phyloP scores from a whole-genome alignment of 1,284 basidiomycete species.

The Ceratobasidium sp. region DNA sequence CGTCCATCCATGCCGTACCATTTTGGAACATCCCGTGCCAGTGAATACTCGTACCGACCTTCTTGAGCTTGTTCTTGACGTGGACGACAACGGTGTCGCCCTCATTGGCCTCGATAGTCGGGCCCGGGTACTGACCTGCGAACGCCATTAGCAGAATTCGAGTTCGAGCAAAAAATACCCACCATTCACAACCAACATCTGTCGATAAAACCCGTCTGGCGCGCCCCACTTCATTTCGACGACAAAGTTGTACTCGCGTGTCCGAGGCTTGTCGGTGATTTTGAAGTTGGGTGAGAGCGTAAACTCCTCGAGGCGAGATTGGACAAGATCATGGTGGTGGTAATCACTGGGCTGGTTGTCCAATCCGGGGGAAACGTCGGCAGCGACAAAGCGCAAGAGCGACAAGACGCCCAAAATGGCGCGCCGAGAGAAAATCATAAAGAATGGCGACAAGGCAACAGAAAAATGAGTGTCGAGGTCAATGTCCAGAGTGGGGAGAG shows the following conservation, averaged over 20 bases:
- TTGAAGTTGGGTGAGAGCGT: slow-evolving; percentile 29
- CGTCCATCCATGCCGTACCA: slow-evolving; percentile 63
- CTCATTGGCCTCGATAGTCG: slow-evolving; percentile 64
- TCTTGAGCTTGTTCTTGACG: slow-evolving; percentile 60
- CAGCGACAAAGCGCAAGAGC: background rate
- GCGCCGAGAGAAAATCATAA: background rate
- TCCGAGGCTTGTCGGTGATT: slow-evolving; percentile 55
- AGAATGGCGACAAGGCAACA: background rate
- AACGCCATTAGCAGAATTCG: background rate
- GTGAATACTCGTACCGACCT: slow-evolving; percentile 60
- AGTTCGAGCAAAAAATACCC: slow-evolving; percentile 19
- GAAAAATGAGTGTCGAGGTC: background rate
- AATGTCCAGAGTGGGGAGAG: too few relatives aligned
- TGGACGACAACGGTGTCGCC: slow-evolving; percentile 62
- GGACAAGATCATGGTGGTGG: background rate
- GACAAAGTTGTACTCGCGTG: slow-evolving; percentile 58
- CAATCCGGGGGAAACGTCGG: background rate
- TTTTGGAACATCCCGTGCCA: slow-evolving; percentile 63
- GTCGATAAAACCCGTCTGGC: slow-evolving; percentile 59
- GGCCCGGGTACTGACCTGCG: slow-evolving; percentile 62
- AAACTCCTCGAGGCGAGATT: background rate
- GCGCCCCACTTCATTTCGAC: slow-evolving; percentile 56
- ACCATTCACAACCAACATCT: slow-evolving; percentile 65
- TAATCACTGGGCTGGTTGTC: background rate
- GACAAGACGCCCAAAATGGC: background rate